These are phyloP conservation scores for Phytophthora europaea DNA, from an alignment of 352 stramenopile genomes.

Conservation along the genomic window DNA sequence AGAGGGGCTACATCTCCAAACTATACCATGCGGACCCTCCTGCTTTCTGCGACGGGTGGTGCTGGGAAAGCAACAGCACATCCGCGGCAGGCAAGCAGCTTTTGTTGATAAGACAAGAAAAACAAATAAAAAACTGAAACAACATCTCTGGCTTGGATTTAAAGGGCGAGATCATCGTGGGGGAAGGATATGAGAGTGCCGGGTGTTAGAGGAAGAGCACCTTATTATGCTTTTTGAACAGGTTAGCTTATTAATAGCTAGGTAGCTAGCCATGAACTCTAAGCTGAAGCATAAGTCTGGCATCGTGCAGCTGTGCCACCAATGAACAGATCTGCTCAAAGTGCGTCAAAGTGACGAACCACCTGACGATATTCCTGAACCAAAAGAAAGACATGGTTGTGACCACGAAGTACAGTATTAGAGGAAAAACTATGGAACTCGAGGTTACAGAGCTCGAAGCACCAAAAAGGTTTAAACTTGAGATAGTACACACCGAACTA, in stretches of 20 bases:
- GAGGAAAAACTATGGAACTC: too few species aligned
- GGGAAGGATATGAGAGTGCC: too few species aligned
- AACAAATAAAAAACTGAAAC: conserved; percentile 15
- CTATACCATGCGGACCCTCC: conserved; percentile 5
- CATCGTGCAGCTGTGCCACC: neutral
- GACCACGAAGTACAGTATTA: neutral
- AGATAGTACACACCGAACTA: too few species aligned
- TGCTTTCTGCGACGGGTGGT: conserved; percentile 16
- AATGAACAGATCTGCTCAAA: neutral
- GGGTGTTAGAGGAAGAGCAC: neutral
- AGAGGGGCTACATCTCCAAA: conserved; percentile 8
- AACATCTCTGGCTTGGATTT: neutral
- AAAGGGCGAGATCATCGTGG: too few species aligned
- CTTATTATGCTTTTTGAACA: too few species aligned
- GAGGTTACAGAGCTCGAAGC: too few species aligned
- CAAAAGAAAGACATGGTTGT: neutral
- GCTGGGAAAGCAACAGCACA: conserved; percentile 20
- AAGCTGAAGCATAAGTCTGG: neutral
- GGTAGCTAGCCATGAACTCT: too few species aligned
- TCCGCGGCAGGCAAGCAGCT: conserved; percentile 7
- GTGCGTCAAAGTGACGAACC: conserved; percentile 11
- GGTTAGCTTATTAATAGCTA: too few species aligned
- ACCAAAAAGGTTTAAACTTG: neutral
- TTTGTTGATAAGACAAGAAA: conserved; percentile 25
- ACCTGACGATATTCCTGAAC: conserved; percentile 19